Base-by-base conservation (phyloP, 805 yeast genomes). In the Limtongozyma cylindracea region DNA sequence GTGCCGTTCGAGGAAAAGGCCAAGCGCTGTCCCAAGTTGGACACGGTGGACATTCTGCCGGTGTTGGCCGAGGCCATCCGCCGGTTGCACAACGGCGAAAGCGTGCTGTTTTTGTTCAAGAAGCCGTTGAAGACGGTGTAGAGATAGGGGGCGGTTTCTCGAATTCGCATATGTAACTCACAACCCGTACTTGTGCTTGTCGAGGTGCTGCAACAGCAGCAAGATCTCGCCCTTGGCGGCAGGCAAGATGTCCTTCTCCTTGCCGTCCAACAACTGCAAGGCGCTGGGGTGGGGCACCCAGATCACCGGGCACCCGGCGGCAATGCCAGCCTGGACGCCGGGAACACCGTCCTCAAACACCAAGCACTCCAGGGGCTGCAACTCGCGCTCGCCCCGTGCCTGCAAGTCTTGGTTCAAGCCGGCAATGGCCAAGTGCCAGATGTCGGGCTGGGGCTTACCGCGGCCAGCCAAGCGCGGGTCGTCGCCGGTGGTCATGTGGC, bases 241-340 rank as follows among this genome's bases (percentile, higher is more conserved):
- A 3, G 61, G 66, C 23, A 76, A 41, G 11, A 59, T 49, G 5
- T 47, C 47, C 6, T 53, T 35, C 29, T 64, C 58, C 19, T 56
- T 54, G 6, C n/a, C n/a, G n/a, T n/a, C n/a, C n/a, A n/a, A n/a
- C n/a, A n/a, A n/a, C n/a, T n/a, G n/a, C n/a, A n/a, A n/a, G n/a
- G n/a, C n/a, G n/a, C n/a, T n/a, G n/a, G 56, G 55, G 42, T 84
- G 84, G 7, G 98, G 96, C 9, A 82, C 72, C 98, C 96, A 88
- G 21, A 84, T 58, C n/a, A 84, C 93, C 24, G 55, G 56, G 9
- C 77, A 73, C 8, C 80, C 82, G 17, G 93, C 78, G 10, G 73
- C 67, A 25, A 57, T 59, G 9, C 92, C 98, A 3, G 93, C 70
- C 10, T 50, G 37, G 12, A 84, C 84, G 3, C 99, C 99, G 1